Evolutionary conservation across 352 stramenopile genomes (phyloP).

Genomic region (Phytopythium litorale): DNA sequence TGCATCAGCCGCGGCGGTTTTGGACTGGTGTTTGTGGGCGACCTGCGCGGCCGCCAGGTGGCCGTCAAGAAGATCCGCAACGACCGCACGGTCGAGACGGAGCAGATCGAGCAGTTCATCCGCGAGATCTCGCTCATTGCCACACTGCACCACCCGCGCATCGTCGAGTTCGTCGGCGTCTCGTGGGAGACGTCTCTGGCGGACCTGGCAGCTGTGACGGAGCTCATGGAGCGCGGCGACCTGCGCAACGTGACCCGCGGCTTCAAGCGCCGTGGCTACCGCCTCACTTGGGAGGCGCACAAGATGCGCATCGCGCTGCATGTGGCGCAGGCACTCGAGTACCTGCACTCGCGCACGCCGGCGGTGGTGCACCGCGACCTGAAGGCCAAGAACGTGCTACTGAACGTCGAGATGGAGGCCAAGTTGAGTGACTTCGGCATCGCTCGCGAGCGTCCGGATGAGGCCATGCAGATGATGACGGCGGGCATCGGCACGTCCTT

Average conservation of each 20-base stretch:
- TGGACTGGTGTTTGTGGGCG: constrained; percentile 40
- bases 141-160: constrained; percentile 44
- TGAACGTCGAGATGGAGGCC: constrained; percentile 46
- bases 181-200: constrained; percentile 43
- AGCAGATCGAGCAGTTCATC: constrained; percentile 56
- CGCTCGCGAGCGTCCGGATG: constrained; percentile 45
- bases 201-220: constrained; percentile 50
- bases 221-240: constrained; percentile 68
- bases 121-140: constrained; percentile 56
- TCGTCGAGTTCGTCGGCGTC: constrained; percentile 64
- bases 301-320: constrained; percentile 55
- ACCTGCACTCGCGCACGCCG: constrained; percentile 57
- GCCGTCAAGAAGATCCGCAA: constrained; percentile 47
- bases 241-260: constrained; percentile 47
- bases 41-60: constrained; percentile 28
- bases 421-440: constrained; percentile 78
- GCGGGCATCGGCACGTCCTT: constrained; percentile 59
- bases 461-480: constrained; percentile 57
- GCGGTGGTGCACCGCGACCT: constrained; percentile 51
- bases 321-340: constrained; percentile 57
- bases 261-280: constrained; percentile 38
- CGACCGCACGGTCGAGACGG: constrained; percentile 20
- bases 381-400: constrained; percentile 44
- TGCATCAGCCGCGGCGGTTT: constrained; percentile 37
- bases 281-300: constrained; percentile 43